Evolutionary conservation across 23 red algal species (phyloP).

Genomic region (Gracilaria gracilis): DNA sequence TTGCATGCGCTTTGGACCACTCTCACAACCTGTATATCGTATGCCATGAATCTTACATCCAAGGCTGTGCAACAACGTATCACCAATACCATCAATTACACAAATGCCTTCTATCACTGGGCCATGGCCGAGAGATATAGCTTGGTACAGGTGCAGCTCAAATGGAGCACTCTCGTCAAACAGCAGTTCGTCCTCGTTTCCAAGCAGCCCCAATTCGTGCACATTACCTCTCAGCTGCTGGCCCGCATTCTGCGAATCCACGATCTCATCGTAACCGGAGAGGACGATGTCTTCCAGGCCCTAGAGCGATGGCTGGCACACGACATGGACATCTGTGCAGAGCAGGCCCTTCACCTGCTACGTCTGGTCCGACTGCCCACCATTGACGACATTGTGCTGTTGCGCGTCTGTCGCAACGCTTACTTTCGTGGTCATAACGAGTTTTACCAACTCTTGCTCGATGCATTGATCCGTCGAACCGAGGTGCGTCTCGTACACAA

Average conservation of each 20-base stretch:
- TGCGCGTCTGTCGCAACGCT: slow-evolving; percentile 55
- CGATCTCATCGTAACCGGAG: slow-evolving; percentile 52
- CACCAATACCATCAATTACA: slow-evolving; percentile 6
- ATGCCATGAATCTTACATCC: slow-evolving; percentile 45
- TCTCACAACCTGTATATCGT: slow-evolving; percentile 36
- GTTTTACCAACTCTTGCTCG: slow-evolving; percentile 73
- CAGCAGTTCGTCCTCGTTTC: slow-evolving; percentile 51
- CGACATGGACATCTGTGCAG: slow-evolving; percentile 36
- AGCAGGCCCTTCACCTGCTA: slow-evolving; percentile 60
- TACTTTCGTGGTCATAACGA: slow-evolving; percentile 62
- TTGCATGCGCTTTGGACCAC: slow-evolving; percentile 55
- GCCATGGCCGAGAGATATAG: slow-evolving; percentile 55
- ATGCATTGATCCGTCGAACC: slow-evolving; percentile 67
- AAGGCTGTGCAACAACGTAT: slow-evolving; percentile 27
- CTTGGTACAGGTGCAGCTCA: slow-evolving; percentile 29
- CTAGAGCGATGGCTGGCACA: slow-evolving; percentile 49
- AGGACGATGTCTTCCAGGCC: slow-evolving; percentile 72
- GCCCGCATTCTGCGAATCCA: slow-evolving; percentile 62
- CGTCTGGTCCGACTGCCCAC: slow-evolving; percentile 70
- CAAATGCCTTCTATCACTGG: slow-evolving; percentile 56
- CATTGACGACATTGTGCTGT: slow-evolving; percentile 45
- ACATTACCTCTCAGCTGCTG: slow-evolving; percentile 38
- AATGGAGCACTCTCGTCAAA: slow-evolving; percentile 40
- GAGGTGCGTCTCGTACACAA: slow-evolving; percentile 65
- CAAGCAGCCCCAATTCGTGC: slow-evolving; percentile 40